phyloP scores from a whole-genome alignment of 768 basidiomycete species.

The Leccinum broughii region DNA sequence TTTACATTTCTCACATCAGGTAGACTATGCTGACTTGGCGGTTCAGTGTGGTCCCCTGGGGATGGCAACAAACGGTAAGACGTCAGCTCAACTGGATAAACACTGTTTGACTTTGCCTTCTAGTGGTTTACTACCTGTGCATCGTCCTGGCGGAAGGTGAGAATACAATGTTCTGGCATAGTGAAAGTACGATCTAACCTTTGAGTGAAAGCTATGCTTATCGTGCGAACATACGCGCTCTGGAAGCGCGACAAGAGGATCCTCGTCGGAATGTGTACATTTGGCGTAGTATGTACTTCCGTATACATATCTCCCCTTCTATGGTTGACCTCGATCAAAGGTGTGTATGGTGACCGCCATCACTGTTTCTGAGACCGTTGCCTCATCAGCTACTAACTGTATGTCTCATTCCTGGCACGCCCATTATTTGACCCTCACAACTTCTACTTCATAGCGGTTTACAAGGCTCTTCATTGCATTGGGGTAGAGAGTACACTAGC shows the following conservation, averaged over 20 bases:
- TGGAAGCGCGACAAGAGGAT: conserved; percentile 20
- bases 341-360: conserved; percentile 6
- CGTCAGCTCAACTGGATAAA: background rate
- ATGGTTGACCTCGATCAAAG: conserved; percentile 1
- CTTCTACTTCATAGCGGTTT: conserved; percentile 8
- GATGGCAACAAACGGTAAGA: conserved; percentile 9
- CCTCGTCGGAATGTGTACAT: conserved; percentile 16
- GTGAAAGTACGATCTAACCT: background rate
- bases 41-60: conserved; percentile 16
- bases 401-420: background rate
- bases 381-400: conserved; percentile 6
- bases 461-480: conserved; percentile 12
- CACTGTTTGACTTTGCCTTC: background rate
- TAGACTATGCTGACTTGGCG: background rate
- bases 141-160: conserved; percentile 20
- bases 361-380: conserved; percentile 10
- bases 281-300: conserved; percentile 9
- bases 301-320: background rate
- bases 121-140: conserved; percentile 18
- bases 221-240: conserved; percentile 22
- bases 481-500: conserved; percentile 5
- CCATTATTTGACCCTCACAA: background rate
- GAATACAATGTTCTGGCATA: background rate
- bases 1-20: background rate
- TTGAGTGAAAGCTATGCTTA: conserved; percentile 13